Conservation (phyloP, 2,329 filamentous ascomycete species). For the Aspergillus texensis region DNA sequence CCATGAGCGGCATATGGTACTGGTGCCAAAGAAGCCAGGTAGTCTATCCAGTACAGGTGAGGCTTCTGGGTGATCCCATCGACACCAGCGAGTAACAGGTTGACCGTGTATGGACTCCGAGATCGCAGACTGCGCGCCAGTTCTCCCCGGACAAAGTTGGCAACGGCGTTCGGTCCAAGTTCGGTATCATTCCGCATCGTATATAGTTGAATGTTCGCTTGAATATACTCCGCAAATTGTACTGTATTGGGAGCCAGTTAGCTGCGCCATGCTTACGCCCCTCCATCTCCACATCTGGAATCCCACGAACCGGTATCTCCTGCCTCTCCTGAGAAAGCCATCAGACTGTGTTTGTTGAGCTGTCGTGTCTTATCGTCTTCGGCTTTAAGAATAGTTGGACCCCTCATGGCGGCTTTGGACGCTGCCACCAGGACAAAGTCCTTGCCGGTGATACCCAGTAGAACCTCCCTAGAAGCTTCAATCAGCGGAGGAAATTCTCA, state of each 20-base stretch:
- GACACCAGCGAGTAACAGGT: constrained; percentile 90
- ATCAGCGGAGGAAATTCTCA: constrained; percentile 21
- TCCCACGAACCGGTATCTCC: constrained; percentile 78
- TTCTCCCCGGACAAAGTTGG: constrained; percentile 91
- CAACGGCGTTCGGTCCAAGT: constrained; percentile 83
- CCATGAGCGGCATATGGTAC: constrained; percentile 96
- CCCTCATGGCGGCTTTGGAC: constrained; percentile 97
- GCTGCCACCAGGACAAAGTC: constrained; percentile 98
- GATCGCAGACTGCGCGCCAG: constrained; percentile 88
- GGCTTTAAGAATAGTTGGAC: constrained; percentile 91
- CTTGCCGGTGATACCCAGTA: constrained; percentile 97
- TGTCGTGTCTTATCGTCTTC: constrained; percentile 93
- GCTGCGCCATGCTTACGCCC: constrained; percentile 9
- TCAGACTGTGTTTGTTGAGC: constrained; percentile 90
- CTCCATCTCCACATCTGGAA: neutral
- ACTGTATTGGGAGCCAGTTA: constrained; percentile 56
- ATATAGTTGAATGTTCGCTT: constrained; percentile 97
- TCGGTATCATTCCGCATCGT: constrained; percentile 97
- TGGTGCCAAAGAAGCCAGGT: constrained; percentile 83
- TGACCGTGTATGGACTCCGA: constrained; percentile 93
- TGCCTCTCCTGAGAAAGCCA: constrained; percentile 94
- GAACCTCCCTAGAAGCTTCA: constrained; percentile 74
- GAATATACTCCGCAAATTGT: constrained; percentile 98
- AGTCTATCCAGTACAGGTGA: constrained; percentile 95
- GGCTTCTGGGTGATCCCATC: constrained; percentile 91